Conservation (phyloP, 305 asterid genomes). For the Fraxinus baroniana region DNA sequence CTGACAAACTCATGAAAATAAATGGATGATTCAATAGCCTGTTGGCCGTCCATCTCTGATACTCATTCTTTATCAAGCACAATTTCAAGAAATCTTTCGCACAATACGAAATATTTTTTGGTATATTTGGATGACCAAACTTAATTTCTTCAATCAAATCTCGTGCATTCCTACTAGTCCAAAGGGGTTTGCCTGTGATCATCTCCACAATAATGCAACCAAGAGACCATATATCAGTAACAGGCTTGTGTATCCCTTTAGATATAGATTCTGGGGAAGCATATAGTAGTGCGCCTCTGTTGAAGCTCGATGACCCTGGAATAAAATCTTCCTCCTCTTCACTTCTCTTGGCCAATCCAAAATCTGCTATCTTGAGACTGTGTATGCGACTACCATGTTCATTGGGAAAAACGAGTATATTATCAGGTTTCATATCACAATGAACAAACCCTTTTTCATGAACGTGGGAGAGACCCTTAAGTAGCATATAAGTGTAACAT, state of each 20-base stretch:
- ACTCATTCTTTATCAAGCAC: background rate
- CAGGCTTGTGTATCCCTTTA: background rate
- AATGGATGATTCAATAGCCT: conserved; percentile 13
- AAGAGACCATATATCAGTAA: conserved; percentile 17
- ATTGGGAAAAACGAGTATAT: background rate
- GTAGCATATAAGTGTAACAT: background rate
- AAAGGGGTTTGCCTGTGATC: conserved; percentile 5
- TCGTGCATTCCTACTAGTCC: background rate
- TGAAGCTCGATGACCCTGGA: background rate
- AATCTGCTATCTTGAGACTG: conserved; percentile 10
- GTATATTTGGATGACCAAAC: background rate
- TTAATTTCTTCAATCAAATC: background rate
- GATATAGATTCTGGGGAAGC: conserved; percentile 1
- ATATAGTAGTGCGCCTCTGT: background rate
- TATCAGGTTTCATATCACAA: background rate
- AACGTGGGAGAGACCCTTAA: background rate
- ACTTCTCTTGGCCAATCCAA: background rate
- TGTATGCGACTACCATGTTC: background rate
- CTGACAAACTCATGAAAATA: background rate
- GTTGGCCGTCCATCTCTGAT: conserved; percentile 4
- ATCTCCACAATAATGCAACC: conserved; percentile 20
- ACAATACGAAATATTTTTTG: background rate
- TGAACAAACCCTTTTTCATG: background rate
- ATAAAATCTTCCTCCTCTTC: background rate
- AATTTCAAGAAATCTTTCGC: background rate